Conservation (phyloP, 2,329 filamentous ascomycete genomes). For the Alternaria infectoria region DNA sequence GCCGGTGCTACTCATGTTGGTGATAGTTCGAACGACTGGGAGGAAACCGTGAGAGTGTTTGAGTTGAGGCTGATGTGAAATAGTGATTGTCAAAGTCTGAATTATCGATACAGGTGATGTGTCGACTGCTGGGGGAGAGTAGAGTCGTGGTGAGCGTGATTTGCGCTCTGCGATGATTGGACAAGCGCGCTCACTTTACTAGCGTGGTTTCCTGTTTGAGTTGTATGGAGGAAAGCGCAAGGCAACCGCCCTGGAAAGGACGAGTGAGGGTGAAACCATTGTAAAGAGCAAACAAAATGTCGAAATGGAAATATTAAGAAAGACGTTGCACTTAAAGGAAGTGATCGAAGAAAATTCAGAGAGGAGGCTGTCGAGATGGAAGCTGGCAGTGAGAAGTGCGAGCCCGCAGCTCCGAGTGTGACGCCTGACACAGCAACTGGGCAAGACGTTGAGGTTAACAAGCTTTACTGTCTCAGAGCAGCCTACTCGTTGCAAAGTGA, state of each 20-base stretch:
- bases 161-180: slow-evolving; percentile 1
- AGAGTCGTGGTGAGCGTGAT: neutral
- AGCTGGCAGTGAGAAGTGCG: neutral
- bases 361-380: neutral
- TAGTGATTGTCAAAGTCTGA: neutral
- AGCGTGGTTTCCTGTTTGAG: slow-evolving; percentile 1
- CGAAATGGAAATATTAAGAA: neutral
- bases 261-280: neutral
- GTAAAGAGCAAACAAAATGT: neutral
- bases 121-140: neutral
- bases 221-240: neutral
- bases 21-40: neutral
- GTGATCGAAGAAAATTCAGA: neutral
- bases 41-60: neutral
- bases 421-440: neutral
- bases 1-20: neutral
- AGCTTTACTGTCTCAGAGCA: neutral
- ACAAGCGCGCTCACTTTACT: neutral
- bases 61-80: neutral
- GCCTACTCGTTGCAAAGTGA: neutral
- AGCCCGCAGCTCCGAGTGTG: neutral
- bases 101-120: neutral
- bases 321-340: neutral
- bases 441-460: neutral
- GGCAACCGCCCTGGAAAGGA: neutral